Percentiles rank a stretch among this genome's conserved stretches.
Conservation (phyloP, 2,329 filamentous ascomycete species). For the Alternaria consortialis region DNA sequence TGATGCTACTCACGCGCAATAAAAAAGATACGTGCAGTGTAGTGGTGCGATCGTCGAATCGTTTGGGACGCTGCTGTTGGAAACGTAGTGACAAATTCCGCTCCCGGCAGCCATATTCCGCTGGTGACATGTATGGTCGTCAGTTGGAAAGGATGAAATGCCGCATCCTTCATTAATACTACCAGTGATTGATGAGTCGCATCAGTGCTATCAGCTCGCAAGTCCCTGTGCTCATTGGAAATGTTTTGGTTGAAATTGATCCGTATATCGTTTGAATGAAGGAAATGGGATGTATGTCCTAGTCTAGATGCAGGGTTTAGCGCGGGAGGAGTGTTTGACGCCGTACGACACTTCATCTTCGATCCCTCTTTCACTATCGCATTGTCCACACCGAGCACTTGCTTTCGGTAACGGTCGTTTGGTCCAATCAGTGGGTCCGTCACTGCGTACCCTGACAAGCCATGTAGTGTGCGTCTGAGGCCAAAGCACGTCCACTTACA, state of each 20-base stretch:
- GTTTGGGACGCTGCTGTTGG: background rate
- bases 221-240: constrained; percentile 18
- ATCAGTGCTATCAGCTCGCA: constrained; percentile 22
- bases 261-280: constrained; percentile 19
- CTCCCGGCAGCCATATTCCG: background rate
- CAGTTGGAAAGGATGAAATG: background rate
- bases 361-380: constrained; percentile 40
- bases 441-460: constrained; percentile 31
- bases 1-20: constrained; percentile 19
- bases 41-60: constrained; percentile 5
- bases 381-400: constrained; percentile 31
- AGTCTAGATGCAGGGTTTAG: constrained; percentile 38
- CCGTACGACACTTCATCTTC: constrained; percentile 46
- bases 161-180: background rate
- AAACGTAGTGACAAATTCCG: background rate
- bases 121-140: background rate
- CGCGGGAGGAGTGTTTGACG: constrained; percentile 45
- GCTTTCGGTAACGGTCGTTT: constrained; percentile 30
- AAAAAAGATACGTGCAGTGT: constrained; percentile 8
- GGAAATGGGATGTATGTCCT: constrained; percentile 19
- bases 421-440: constrained; percentile 30
- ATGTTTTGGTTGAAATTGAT: constrained; percentile 24
- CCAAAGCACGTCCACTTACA: constrained; percentile 33
- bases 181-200: constrained; percentile 6
- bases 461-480: constrained; percentile 39